phyloP scores from a whole-genome alignment of 2,329 filamentous ascomycete species.

The Pezicula rhizophila region DNA sequence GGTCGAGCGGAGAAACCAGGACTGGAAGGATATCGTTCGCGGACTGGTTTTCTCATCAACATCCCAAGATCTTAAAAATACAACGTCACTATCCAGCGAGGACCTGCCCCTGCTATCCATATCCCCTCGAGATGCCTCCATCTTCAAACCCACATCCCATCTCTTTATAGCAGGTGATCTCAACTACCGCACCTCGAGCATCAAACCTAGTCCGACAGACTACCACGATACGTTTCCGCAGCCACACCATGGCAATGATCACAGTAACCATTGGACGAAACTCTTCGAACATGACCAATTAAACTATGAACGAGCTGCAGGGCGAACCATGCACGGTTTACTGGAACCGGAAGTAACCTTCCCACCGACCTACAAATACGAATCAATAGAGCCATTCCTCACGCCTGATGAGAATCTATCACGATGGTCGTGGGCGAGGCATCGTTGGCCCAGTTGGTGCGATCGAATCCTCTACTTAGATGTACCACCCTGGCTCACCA shows the following conservation, averaged over 20 bases:
- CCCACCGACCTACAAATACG: conserved; percentile 92
- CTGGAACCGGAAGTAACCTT: conserved; percentile 70
- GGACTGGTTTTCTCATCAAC: conserved; percentile 66
- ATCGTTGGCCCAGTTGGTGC: conserved; percentile 90
- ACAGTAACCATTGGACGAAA: conserved; percentile 54
- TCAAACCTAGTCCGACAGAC: conserved; percentile 54
- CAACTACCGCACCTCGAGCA: conserved; percentile 82
- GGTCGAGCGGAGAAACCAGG: conserved; percentile 68
- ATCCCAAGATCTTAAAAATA: conserved; percentile 10
- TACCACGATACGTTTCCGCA: conserved; percentile 53
- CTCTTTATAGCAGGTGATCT: conserved; percentile 87
- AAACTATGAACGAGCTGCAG: conserved; percentile 59
- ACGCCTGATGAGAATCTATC: conserved; percentile 33
- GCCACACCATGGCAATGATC: conserved; percentile 42
- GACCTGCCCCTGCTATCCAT: conserved; percentile 34
- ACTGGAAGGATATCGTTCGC: conserved; percentile 81
- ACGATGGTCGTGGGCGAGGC: conserved; percentile 68
- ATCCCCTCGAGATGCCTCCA: conserved; percentile 44
- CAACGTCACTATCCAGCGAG: conserved; percentile 24
- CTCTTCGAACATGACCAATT: conserved; percentile 77
- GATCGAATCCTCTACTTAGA: conserved; percentile 81
- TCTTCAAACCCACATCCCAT: conserved; percentile 71
- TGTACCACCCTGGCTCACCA: conserved; percentile 44
- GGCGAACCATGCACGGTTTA: conserved; percentile 72
- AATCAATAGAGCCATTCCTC: conserved; percentile 37